A percentile compares a stretch with the other conserved stretches of the same genome.
phyloP scores from a whole-genome alignment of 345 rosid genomes.

The Camelina laxa region DNA sequence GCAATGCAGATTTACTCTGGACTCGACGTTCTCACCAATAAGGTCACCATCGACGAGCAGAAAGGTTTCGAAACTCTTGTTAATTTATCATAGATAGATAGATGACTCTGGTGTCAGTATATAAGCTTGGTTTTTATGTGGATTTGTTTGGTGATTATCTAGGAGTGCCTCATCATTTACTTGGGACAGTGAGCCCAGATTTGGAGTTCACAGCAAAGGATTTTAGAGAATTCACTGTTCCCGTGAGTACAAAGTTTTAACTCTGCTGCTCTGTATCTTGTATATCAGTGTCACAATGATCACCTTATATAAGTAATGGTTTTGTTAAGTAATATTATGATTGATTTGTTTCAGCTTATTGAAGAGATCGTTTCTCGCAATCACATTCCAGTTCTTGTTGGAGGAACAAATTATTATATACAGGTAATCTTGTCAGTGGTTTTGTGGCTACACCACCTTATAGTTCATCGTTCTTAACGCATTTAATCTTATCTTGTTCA shows the following conservation, averaged over 20 bases:
- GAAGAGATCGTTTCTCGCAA: constrained; percentile 70
- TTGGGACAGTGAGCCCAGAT: constrained; percentile 71
- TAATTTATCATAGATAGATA: not conserved
- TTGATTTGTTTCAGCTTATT: constrained; percentile 62
- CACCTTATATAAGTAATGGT: not conserved
- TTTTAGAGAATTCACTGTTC: constrained; percentile 69
- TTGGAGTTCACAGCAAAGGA: constrained; percentile 79
- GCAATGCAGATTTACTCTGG: constrained; percentile 94
- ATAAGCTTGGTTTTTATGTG: not conserved
- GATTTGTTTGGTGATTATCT: constrained; percentile 29
- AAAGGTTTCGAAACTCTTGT: constrained; percentile 48
- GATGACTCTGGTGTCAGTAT: not conserved
- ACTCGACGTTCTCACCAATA: constrained; percentile 90
- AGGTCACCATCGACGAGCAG: constrained; percentile 69
- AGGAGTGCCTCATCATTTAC: constrained; percentile 91
- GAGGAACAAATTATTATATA: constrained; percentile 93
- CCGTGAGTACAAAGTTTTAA: constrained; percentile 54
- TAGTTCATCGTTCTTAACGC: not conserved
- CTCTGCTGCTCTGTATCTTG: not conserved
- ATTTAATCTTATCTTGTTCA: not conserved
- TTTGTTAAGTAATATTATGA: not conserved
- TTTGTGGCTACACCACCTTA: not conserved
- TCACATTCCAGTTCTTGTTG: constrained; percentile 81
- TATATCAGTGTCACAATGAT: not conserved
- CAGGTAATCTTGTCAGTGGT: constrained; percentile 58